A percentile compares a stretch with the other conserved stretches of the same genome.
Evolutionary conservation across 1,284 basidiomycete species (phyloP).

Genomic region (Heterobasidion parviporum): DNA sequence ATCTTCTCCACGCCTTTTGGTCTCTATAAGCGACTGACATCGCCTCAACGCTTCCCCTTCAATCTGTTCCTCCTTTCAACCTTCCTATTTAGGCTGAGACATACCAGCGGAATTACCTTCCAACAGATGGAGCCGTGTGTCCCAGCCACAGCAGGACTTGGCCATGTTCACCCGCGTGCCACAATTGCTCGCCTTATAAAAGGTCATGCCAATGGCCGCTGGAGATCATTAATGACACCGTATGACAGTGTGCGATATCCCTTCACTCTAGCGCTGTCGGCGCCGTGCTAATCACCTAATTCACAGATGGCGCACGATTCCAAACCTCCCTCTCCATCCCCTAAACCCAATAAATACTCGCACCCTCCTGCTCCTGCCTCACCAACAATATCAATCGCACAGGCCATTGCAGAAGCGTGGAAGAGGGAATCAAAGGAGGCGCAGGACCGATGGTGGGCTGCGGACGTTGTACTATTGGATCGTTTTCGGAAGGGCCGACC

Average conservation of each 20-base stretch:
- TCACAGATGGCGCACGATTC: conserved; percentile 28
- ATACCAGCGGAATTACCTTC: conserved; percentile 11
- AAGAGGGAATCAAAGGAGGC: conserved; percentile 46
- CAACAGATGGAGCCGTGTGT: conserved; percentile 14
- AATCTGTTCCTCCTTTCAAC: conserved; percentile 10
- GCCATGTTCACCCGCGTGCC: conserved; percentile 8
- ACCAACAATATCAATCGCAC: conserved; percentile 37
- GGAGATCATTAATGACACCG: conserved; percentile 8
- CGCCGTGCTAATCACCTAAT: background rate
- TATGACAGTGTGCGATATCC: conserved; percentile 8
- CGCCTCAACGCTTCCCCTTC: conserved; percentile 15
- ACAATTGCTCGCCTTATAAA: conserved; percentile 10
- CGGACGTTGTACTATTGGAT: conserved; percentile 40
- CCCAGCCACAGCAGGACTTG: conserved; percentile 10
- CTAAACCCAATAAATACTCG: conserved; percentile 13
- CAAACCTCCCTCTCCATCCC: conserved; percentile 19
- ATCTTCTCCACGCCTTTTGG: conserved; percentile 8
- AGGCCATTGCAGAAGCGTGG: conserved; percentile 62
- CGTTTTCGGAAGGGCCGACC: conserved; percentile 18
- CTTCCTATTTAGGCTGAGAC: conserved; percentile 13
- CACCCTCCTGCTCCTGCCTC: conserved; percentile 8
- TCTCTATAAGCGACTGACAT: conserved; percentile 7
- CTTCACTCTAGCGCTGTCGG: background rate
- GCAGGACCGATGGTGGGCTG: conserved; percentile 47
- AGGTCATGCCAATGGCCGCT: conserved; percentile 5